phyloP scores from a whole-genome alignment of 2,329 filamentous ascomycete species.

The Epichloe elymi region DNA sequence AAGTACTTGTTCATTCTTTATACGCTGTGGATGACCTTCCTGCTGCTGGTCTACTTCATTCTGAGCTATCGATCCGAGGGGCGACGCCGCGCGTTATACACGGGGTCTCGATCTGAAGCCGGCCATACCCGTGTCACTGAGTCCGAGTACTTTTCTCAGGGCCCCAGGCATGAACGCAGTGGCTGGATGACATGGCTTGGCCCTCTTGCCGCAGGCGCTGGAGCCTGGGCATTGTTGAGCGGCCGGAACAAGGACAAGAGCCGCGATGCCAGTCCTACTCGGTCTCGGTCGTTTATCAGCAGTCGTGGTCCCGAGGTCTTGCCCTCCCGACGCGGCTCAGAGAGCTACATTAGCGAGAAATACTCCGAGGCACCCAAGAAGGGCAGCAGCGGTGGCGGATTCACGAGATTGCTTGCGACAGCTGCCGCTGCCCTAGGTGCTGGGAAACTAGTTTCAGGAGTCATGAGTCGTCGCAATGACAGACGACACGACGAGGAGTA shows the following conservation, averaged over 20 bases:
- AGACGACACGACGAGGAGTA: slow-evolving; percentile 42
- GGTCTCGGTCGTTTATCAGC: slow-evolving; percentile 21
- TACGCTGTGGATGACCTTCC: slow-evolving; percentile 59
- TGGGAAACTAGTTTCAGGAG: slow-evolving; percentile 45
- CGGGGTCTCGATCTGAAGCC: slow-evolving; percentile 41
- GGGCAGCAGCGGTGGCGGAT: slow-evolving; percentile 33
- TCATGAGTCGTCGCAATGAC: slow-evolving; percentile 39
- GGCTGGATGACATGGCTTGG: slow-evolving; percentile 33
- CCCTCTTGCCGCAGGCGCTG: slow-evolving; percentile 39
- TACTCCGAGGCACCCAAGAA: slow-evolving; percentile 35
- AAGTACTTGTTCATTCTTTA: slow-evolving; percentile 76
- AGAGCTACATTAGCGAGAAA: slow-evolving; percentile 54
- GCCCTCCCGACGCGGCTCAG: slow-evolving; percentile 38
- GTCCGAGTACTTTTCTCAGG: slow-evolving; percentile 26
- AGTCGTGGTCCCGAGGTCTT: slow-evolving; percentile 35
- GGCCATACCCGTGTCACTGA: slow-evolving; percentile 26
- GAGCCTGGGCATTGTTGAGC: slow-evolving; percentile 31
- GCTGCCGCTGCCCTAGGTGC: slow-evolving; percentile 50
- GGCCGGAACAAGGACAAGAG: slow-evolving; percentile 30
- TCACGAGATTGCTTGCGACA: slow-evolving; percentile 47
- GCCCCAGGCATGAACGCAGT: slow-evolving; percentile 18
- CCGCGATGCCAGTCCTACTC: slow-evolving; percentile 28
- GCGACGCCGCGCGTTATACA: slow-evolving; percentile 37
- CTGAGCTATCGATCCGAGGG: slow-evolving; percentile 57
- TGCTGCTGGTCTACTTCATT: slow-evolving; percentile 67